Percentiles rank a stretch among this genome's conserved stretches.
Evolutionary conservation across 2,329 filamentous ascomycete species (phyloP).

Genomic region (Stenocarpella maydis): DNA sequence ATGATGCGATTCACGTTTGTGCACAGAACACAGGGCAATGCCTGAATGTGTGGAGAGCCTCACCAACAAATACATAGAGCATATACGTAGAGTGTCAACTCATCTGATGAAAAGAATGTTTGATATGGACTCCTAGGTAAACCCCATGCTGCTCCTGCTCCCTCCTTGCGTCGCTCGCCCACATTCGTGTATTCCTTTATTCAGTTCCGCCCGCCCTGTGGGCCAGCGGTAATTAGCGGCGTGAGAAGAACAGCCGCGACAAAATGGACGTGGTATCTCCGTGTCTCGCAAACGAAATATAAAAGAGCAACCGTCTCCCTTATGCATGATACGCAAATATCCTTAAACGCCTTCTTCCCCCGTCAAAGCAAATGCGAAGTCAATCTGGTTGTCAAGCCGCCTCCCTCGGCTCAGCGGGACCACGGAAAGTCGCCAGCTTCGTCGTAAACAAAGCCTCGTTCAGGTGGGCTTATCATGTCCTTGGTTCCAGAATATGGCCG

Average conservation of each 20-base stretch:
- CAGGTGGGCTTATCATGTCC: not conserved
- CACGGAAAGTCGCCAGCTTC: not conserved
- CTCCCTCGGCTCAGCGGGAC: not conserved
- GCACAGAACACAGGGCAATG: not conserved
- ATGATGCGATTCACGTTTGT: not conserved
- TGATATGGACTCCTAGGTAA: conserved; percentile 28
- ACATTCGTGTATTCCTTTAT: conserved; percentile 11
- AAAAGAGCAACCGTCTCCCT: conserved; percentile 9
- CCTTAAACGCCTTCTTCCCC: conserved; percentile 21
- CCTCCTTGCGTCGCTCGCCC: not conserved
- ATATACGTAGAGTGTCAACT: not conserved
- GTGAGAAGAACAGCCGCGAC: conserved; percentile 7
- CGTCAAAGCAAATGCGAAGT: conserved; percentile 17
- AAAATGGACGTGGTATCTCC: conserved; percentile 34
- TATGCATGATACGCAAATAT: conserved; percentile 2
- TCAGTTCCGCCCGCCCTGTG: not conserved
- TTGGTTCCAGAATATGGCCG: not conserved
- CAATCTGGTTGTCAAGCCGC: not conserved
- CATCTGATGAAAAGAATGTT: conserved; percentile 13
- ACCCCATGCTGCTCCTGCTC: conserved; percentile 14
- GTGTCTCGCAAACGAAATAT: conserved; percentile 26
- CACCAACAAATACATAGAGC: not conserved
- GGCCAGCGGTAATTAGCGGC: conserved; percentile 10
- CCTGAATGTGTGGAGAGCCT: not conserved
- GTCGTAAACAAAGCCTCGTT: not conserved